phyloP scores from a whole-genome alignment of 345 rosid species.

The Psidium friedrichsthalianum region DNA sequence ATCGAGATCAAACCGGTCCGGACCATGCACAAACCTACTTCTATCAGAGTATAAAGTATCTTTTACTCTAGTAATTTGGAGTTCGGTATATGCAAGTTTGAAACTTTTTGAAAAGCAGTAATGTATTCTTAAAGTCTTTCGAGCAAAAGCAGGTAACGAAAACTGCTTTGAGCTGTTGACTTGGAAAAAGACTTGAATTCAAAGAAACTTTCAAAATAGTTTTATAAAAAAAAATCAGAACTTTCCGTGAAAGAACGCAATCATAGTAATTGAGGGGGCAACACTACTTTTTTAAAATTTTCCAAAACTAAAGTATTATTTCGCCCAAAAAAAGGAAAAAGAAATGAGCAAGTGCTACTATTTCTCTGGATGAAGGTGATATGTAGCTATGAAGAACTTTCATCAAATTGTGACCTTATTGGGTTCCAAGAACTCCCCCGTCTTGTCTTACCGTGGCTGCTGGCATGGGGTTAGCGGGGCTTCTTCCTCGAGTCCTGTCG shows the following conservation, averaged over 20 bases:
- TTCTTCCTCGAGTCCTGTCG: no score
- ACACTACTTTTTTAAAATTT: background rate
- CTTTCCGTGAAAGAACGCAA: background rate
- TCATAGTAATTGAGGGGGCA: background rate
- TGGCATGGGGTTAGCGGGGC: no score
- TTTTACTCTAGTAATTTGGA: background rate
- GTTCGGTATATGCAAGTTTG: background rate
- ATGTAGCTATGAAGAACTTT: background rate
- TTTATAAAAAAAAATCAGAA: background rate
- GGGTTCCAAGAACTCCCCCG: background rate
- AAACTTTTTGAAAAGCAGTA: background rate
- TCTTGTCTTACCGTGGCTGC: no score
- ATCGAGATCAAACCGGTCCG: no score
- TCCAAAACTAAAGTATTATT: background rate
- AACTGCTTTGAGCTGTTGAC: background rate
- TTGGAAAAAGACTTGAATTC: background rate
- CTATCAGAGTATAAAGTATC: background rate
- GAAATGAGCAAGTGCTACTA: background rate
- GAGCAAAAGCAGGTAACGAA: background rate
- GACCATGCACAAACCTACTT: no score
- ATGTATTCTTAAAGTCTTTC: background rate
- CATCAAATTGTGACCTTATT: background rate
- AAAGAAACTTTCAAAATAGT: background rate
- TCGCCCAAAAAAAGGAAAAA: background rate
- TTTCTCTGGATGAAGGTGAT: background rate